Percentiles rank a stretch among this genome's conserved stretches.
These are phyloP conservation scores for Nannochloropsis gaditana DNA, from an alignment of 108 stramenopile genomes.

Conservation along the genomic window DNA sequence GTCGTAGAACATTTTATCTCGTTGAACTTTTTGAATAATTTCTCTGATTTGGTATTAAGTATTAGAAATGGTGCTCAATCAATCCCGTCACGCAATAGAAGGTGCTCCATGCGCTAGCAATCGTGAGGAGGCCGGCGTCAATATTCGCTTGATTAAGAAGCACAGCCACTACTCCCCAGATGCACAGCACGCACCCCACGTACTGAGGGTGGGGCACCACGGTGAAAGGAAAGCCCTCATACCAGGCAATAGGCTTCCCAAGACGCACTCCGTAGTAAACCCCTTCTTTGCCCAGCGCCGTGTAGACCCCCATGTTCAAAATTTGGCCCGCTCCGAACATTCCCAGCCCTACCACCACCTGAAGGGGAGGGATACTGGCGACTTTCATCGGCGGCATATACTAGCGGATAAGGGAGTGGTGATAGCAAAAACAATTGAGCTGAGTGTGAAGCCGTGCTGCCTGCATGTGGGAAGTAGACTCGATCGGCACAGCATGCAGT, in stretches of 20 bases:
- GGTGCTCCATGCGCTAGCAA: not conserved
- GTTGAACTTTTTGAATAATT: not conserved
- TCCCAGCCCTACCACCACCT: not conserved
- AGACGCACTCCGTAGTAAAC: constrained; percentile 4
- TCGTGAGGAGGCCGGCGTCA: not conserved
- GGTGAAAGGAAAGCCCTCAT: constrained; percentile 2
- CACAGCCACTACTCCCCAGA: not conserved
- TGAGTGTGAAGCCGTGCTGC: too few relatives aligned
- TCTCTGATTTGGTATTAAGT: not conserved
- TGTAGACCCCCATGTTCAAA: not conserved
- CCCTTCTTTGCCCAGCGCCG: not conserved
- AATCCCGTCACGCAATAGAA: not conserved
- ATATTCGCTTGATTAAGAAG: not conserved
- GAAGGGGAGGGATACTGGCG: not conserved
- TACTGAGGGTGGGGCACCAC: not conserved
- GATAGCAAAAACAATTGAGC: too few relatives aligned
- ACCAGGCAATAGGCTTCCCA: not conserved
- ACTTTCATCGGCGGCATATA: not conserved
- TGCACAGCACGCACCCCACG: not conserved
- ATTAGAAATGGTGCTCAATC: constrained; percentile 13
- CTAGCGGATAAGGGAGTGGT: not conserved
- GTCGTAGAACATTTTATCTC: not conserved
- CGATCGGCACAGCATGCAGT: too few relatives aligned
- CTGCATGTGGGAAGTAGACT: too few relatives aligned
- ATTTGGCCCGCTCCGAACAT: constrained; percentile 14